Conservation (phyloP, 108 stramenopile species). For the Stephanodiscus minutulus region DNA sequence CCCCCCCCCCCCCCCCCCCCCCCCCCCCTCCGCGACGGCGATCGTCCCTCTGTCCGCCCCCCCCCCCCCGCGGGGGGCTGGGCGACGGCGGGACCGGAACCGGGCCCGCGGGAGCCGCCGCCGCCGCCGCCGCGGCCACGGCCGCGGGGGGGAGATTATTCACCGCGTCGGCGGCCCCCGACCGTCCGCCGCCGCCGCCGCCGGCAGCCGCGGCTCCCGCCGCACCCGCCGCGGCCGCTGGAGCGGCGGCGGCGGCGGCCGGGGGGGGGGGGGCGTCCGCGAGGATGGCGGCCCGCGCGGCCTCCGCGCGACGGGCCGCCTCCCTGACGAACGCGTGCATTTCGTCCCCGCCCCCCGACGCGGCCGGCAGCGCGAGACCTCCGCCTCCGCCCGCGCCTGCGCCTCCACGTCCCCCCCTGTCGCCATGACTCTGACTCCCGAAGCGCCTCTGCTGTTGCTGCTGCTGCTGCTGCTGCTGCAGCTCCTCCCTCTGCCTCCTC, state of each 20-base stretch:
- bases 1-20: conserved; percentile 13
- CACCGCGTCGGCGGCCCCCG: not conserved
- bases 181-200: conserved; percentile 2
- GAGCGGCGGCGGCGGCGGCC: conserved; percentile 16
- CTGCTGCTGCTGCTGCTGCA: conserved; percentile 25
- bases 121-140: not conserved
- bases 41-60: conserved; percentile 1
- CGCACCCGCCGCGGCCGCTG: not conserved
- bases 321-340: conserved; percentile 60
- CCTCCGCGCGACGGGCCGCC: conserved; percentile 61
- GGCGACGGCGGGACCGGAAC: conserved; percentile 37
- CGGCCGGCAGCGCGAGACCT: conserved; percentile 6
- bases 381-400: no score
- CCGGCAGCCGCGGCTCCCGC: not conserved
- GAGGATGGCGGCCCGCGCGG: conserved; percentile 47
- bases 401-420: not conserved
- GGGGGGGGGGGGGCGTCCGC: conserved; percentile 18
- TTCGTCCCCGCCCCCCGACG: conserved; percentile 18
- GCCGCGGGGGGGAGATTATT: not conserved
- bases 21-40: conserved; percentile 6
- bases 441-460: conserved; percentile 14
- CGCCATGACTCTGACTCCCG: not conserved
- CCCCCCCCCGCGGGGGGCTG: conserved; percentile 23
- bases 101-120: conserved; percentile 14
- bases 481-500: conserved; percentile 24